These are phyloP conservation scores for Trametes meyenii DNA, from an alignment of 768 basidiomycete genomes.

Conservation along the genomic window DNA sequence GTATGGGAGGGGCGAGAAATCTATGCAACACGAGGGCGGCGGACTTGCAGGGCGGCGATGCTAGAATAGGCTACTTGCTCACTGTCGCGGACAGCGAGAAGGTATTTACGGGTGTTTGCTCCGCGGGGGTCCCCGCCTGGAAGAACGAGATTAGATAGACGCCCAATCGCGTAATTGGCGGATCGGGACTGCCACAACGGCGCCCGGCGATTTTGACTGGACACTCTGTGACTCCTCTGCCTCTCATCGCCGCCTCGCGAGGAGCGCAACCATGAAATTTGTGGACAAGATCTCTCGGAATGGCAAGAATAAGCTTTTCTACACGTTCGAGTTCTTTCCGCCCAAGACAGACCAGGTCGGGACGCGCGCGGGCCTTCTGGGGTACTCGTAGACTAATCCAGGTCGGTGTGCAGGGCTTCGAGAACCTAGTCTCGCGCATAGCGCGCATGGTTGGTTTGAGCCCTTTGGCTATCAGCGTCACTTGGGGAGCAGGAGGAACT, in stretches of 20 bases:
- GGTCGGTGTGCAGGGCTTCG: slow-evolving; percentile 66
- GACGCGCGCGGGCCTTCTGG: slow-evolving; percentile 8
- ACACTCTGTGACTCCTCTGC: background rate
- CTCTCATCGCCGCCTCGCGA: background rate
- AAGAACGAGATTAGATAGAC: slow-evolving; percentile 17
- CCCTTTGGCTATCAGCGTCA: slow-evolving; percentile 87
- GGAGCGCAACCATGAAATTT: slow-evolving; percentile 60
- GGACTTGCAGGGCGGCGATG: slow-evolving; percentile 1
- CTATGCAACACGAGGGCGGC: background rate
- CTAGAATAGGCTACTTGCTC: slow-evolving; percentile 9
- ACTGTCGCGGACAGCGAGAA: slow-evolving; percentile 21
- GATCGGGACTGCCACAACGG: background rate
- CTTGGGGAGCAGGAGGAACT: slow-evolving; percentile 97
- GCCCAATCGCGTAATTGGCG: slow-evolving; percentile 1
- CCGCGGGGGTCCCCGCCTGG: slow-evolving; percentile 1
- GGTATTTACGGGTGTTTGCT: slow-evolving; percentile 20
- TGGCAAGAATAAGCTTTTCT: slow-evolving; percentile 64
- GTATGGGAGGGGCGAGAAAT: background rate
- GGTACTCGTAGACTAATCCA: background rate
- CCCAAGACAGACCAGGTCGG: slow-evolving; percentile 87
- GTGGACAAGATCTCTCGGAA: slow-evolving; percentile 63
- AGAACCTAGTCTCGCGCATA: slow-evolving; percentile 88
- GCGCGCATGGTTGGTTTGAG: slow-evolving; percentile 74
- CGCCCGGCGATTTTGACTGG: slow-evolving; percentile 20
- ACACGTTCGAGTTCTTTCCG: slow-evolving; percentile 96